Percentiles rank a stretch among this genome's conserved stretches.
Conservation (phyloP, 176 grass and related monocot species). For the Triticum turgidum region DNA sequence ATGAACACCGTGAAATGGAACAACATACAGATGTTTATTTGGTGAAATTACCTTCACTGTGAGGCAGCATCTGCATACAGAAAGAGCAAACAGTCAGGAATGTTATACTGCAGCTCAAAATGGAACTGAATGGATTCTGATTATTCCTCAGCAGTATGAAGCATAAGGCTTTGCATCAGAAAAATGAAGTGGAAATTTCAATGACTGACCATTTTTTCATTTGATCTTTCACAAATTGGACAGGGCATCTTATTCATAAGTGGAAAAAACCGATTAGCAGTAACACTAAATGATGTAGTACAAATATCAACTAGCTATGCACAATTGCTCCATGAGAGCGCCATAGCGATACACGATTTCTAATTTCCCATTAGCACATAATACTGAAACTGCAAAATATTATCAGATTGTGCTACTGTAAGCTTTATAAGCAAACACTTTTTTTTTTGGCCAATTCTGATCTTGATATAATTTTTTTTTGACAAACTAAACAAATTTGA, state of each 20-base stretch:
- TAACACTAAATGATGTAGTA: background rate
- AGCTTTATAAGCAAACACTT: background rate
- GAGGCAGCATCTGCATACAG: constrained; percentile 76
- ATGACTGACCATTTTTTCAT: background rate
- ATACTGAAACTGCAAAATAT: background rate
- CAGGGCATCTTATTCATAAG: background rate
- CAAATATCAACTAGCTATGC: background rate
- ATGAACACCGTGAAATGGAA: background rate
- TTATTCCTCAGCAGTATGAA: background rate
- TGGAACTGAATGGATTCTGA: background rate
- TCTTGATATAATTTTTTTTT: background rate
- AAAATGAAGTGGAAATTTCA: background rate
- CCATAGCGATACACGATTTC: background rate
- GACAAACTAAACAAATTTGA: background rate
- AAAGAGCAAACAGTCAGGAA: constrained; percentile 17
- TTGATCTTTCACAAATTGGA: background rate
- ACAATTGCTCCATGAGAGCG: background rate
- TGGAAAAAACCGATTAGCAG: background rate
- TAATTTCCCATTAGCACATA: background rate
- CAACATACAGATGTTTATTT: background rate
- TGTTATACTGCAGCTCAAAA: background rate
- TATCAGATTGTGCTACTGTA: background rate
- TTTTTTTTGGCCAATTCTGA: background rate
- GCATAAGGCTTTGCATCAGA: background rate
- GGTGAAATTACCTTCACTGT: constrained; percentile 80